Base-by-base conservation (phyloP, 257 asterid species). In the Asclepias syriaca region DNA sequence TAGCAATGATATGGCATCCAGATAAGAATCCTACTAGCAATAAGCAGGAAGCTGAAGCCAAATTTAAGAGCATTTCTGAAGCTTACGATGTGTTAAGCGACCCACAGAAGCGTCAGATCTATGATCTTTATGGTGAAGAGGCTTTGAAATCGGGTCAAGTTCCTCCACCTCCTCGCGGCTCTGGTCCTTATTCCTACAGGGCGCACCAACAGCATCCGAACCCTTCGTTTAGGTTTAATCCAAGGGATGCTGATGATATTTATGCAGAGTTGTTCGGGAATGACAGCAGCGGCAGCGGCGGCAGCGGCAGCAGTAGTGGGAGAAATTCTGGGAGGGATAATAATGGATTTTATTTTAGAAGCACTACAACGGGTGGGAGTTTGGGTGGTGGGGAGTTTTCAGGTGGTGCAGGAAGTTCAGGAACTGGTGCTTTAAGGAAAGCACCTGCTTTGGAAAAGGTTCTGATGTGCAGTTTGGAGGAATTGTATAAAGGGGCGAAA, bases 1-100 rank as follows among this genome's bases (percentile, higher is more conserved):
- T 92, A 54, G 99, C 97, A 32, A 92, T 91, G 99, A 95, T 95
- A 45, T 95, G 99, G 98, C 99, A 95, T 72, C 99, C 99, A 6
- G 99, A 95, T 81, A 95, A 95, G 86, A 95, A 95, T 70, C 80
- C 73, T 0, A 69, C 74, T 66, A 72, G 59, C 75, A 90, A 86
- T 78, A 92, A 92, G 77, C 82, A 71, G 8, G 97, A 95, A 78
- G 85, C 99, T 7, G 99, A 95, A 79, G 88, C 98, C 66, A 95
- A 95, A 70, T 92, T 95, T 92, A 95, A 95, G 85, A 97, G 86
- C 74, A 87, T 95, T 54, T 95, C 98, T 8, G 99, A 95, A 65
- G 99, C 99, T 3, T 95, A 95, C 71, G 99, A 95, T 53, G 99
- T 92, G 12, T 76, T 95, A 16, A 95, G 99, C 85, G 99, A 95